phyloP scores from a whole-genome alignment of 192 early-diverging fungal genomes.

The Diversispora epigaea region DNA sequence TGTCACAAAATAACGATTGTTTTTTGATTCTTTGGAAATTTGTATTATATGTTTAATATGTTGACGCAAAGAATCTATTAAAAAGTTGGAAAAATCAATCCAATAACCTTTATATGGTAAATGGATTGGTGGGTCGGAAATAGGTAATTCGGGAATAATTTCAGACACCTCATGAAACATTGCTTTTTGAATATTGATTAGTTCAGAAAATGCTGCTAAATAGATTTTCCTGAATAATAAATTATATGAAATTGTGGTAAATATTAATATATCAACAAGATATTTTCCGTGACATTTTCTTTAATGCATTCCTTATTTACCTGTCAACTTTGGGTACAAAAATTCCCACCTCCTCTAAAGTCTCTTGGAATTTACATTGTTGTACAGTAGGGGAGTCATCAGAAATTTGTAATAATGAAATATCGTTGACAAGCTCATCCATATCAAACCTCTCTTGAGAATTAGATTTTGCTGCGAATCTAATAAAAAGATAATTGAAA shows the following conservation, averaged over 20 bases:
- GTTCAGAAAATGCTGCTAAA: conserved; percentile 20
- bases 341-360: not conserved
- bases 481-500: too few relatives aligned
- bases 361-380: not conserved
- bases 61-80: not conserved
- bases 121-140: not conserved
- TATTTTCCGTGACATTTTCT: too few relatives aligned
- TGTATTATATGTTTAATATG: conserved; percentile 15
- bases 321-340: not conserved
- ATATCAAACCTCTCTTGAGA: not conserved
- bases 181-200: conserved; percentile 22
- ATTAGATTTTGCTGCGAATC: not conserved
- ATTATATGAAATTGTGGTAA: too few relatives aligned
- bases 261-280: too few relatives aligned
- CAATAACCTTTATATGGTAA: not conserved
- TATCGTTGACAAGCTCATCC: not conserved
- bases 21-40: not conserved
- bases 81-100: not conserved
- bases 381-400: not conserved
- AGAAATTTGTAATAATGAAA: not conserved
- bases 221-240: not conserved
- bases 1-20: not conserved
- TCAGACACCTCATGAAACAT: conserved; percentile 12
- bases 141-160: conserved; percentile 10
- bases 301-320: too few relatives aligned